Percentiles rank a stretch among this genome's conserved stretches.
Conservation (phyloP, 2,329 filamentous ascomycete genomes). For the Fusarium odoratissimum region DNA sequence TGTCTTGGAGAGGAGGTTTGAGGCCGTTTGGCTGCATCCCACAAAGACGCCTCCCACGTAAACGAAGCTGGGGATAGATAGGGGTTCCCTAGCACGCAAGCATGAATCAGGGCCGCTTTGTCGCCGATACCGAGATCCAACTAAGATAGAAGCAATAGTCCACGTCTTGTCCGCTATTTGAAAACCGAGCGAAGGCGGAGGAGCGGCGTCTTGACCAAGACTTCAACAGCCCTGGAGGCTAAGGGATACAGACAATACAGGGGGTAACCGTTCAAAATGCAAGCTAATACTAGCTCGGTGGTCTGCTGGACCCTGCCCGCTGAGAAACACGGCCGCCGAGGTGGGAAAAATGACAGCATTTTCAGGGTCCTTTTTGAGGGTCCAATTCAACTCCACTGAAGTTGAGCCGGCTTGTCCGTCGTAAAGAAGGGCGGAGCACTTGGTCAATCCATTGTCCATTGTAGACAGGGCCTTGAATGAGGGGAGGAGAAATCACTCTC, state of each 20-base stretch:
- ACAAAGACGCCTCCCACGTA: conserved; percentile 17
- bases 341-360: conserved; percentile 31
- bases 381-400: conserved; percentile 23
- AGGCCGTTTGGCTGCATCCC: conserved; percentile 20
- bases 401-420: conserved; percentile 12
- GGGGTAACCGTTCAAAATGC: conserved; percentile 4
- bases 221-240: conserved; percentile 21
- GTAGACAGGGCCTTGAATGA: background rate
- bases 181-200: conserved; percentile 15
- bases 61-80: background rate
- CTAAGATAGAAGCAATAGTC: background rate
- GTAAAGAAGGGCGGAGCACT: conserved; percentile 12
- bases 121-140: conserved; percentile 14
- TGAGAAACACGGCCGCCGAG: conserved; percentile 15
- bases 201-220: background rate
- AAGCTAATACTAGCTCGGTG: conserved; percentile 9
- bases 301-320: conserved; percentile 7
- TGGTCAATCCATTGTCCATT: background rate
- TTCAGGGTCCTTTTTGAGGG: conserved; percentile 36
- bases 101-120: conserved; percentile 9
- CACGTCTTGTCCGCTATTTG: background rate
- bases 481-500: conserved; percentile 8
- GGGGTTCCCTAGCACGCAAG: background rate
- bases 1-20: background rate
- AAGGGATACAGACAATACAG: conserved; percentile 3